Evolutionary conservation across 164 flowering plant species (phyloP).

Genomic region (Santalum album): DNA sequence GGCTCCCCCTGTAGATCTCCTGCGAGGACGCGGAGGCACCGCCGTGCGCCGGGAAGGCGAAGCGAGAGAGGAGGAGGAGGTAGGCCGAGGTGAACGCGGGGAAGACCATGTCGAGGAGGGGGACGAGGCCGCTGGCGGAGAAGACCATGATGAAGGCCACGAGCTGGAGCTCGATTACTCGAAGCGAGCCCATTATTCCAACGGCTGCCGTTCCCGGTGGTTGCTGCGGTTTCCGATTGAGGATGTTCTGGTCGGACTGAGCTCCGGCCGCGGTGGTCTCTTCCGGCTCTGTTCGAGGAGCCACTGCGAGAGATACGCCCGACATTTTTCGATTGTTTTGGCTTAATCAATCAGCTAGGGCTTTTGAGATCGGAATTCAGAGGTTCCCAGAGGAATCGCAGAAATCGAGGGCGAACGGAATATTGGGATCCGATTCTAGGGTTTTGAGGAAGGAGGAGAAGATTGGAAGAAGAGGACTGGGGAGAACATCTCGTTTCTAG

Average conservation of each 20-base stretch:
- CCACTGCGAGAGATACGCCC: conserved; percentile 53
- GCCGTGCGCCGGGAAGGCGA: conserved; percentile 57
- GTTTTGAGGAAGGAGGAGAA: too few species aligned
- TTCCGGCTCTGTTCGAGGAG: conserved; percentile 33
- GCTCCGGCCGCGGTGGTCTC: conserved; percentile 23
- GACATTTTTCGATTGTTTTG: conserved; percentile 52
- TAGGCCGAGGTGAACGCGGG: conserved; percentile 65
- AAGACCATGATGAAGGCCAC: conserved; percentile 96
- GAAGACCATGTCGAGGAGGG: conserved; percentile 64
- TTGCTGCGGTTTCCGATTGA: conserved; percentile 3
- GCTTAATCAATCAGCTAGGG: too few species aligned
- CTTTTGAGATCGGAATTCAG: too few species aligned
- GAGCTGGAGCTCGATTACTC: conserved; percentile 82
- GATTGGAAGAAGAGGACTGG: too few species aligned
- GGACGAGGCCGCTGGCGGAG: conserved; percentile 89
- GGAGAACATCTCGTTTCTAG: too few species aligned
- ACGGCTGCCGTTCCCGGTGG: conserved; percentile 9
- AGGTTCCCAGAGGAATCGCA: too few species aligned
- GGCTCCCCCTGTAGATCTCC: conserved; percentile 48
- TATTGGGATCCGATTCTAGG: too few species aligned
- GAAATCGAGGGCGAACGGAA: too few species aligned
- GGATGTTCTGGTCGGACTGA: conserved; percentile 1
- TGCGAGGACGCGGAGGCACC: conserved; percentile 2
- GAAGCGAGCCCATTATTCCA: conserved; percentile 72
- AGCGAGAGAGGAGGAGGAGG: conserved; percentile 48